A percentile compares a stretch with the other conserved stretches of the same genome.
Evolutionary conservation across 192 early-diverging fungal genomes (phyloP).

Genomic region (Coemansia sp.): DNA sequence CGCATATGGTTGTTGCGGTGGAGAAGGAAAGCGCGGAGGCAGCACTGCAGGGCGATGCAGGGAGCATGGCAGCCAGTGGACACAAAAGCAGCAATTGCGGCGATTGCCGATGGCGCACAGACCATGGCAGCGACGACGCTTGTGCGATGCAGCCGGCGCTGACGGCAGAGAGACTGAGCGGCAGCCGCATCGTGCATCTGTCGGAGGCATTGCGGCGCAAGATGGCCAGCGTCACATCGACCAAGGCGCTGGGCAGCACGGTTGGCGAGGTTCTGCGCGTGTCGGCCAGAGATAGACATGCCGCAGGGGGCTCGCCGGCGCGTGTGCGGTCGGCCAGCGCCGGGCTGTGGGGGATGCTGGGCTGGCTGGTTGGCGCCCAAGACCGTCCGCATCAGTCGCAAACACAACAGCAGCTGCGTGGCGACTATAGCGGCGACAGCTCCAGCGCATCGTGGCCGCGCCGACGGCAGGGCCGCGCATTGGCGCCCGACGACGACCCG

Average conservation of each 20-base stretch:
- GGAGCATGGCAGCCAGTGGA: not conserved
- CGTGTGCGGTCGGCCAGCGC: slow-evolving; percentile 26
- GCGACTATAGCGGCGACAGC: not conserved
- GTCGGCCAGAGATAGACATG: slow-evolving; percentile 1
- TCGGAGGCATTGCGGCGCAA: slow-evolving; percentile 50
- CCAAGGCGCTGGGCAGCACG: slow-evolving; percentile 9
- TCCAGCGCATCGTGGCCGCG: not conserved
- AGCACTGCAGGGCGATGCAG: slow-evolving; percentile 1
- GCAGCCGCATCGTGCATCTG: slow-evolving; percentile 33
- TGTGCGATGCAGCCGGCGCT: slow-evolving; percentile 18
- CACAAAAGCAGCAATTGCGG: too few species aligned
- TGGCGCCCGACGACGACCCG: slow-evolving; percentile 37
- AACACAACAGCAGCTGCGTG: not conserved
- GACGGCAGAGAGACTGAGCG: slow-evolving; percentile 20
- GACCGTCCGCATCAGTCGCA: not conserved
- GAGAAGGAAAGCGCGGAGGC: not conserved
- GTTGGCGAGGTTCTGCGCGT: slow-evolving; percentile 42
- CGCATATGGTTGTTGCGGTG: slow-evolving; percentile 52
- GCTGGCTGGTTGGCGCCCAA: slow-evolving; percentile 46
- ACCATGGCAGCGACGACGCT: not conserved
- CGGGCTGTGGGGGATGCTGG: slow-evolving; percentile 52
- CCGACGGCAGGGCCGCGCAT: slow-evolving; percentile 23
- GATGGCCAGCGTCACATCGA: slow-evolving; percentile 31
- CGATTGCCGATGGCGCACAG: not conserved
- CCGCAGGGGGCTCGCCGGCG: slow-evolving; percentile 1